Evolutionary conservation across 202 grass and related monocot species (phyloP).

Genomic region (Saccharum hybrid): DNA sequence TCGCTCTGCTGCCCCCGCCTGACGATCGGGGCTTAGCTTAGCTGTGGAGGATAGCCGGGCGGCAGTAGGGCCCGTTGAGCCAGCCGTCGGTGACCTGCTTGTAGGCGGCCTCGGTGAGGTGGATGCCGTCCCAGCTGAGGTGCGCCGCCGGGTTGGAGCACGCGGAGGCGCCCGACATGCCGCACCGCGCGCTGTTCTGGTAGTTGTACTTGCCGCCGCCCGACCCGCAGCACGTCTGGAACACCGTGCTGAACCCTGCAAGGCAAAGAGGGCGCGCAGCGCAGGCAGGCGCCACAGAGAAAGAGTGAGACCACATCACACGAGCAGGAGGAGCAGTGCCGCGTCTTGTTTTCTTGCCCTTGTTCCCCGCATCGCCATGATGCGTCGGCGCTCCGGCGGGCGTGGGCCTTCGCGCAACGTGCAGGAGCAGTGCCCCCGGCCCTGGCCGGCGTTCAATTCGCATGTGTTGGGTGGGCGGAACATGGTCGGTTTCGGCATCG

Average conservation of each 20-base stretch:
- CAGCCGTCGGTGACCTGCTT: slow-evolving; percentile 64
- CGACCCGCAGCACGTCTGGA: slow-evolving; percentile 58
- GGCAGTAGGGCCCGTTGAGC: slow-evolving; percentile 59
- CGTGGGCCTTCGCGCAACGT: not conserved
- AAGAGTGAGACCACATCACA: not conserved
- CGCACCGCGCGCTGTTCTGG: slow-evolving; percentile 55
- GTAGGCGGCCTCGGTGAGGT: slow-evolving; percentile 68
- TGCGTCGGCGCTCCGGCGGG: no score
- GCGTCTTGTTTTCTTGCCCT: no score
- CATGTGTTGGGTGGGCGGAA: slow-evolving; percentile 34
- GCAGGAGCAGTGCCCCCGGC: not conserved
- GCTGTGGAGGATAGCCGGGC: slow-evolving; percentile 56
- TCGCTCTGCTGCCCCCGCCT: not conserved
- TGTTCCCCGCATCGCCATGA: no score
- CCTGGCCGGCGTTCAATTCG: not conserved
- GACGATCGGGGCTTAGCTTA: not conserved
- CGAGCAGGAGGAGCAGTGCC: no score
- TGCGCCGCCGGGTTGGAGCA: slow-evolving; percentile 56
- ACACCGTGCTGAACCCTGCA: slow-evolving; percentile 57
- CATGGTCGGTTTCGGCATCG: not conserved
- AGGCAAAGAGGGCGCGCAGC: no score
- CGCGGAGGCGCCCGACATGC: slow-evolving; percentile 53
- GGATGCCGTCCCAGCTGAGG: slow-evolving; percentile 83
- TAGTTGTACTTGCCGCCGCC: slow-evolving; percentile 69
- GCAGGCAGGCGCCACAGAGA: no score